Percentiles rank a stretch among this genome's conserved stretches.
phyloP scores from a whole-genome alignment of 495 filamentous ascomycete species.

The Xylaria bambusicola region DNA sequence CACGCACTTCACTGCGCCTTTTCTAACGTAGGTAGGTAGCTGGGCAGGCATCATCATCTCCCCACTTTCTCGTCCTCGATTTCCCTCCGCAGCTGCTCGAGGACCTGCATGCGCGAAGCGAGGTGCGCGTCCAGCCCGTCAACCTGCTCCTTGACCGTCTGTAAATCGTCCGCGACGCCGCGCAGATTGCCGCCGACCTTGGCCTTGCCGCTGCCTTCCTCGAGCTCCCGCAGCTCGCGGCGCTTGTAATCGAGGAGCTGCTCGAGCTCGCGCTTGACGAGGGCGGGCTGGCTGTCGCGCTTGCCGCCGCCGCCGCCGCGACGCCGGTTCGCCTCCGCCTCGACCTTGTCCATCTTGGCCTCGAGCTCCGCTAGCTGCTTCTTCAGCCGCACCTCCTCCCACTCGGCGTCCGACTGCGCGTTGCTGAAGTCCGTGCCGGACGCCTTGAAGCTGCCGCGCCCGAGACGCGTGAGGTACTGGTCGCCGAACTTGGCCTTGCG shows the following conservation, averaged over 20 bases:
- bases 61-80: conserved; percentile 66
- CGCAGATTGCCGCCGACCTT: conserved; percentile 62
- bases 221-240: conserved; percentile 62
- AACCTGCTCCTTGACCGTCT: conserved; percentile 75
- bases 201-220: conserved; percentile 74
- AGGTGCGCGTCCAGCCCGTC: conserved; percentile 68
- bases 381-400: conserved; percentile 95
- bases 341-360: conserved; percentile 74
- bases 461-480: conserved; percentile 88
- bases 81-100: conserved; percentile 59
- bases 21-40: too few relatives aligned
- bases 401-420: conserved; percentile 77
- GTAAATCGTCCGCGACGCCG: conserved; percentile 66
- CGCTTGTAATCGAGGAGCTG: conserved; percentile 83
- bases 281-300: conserved; percentile 70
- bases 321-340: conserved; percentile 59
- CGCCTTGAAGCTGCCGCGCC: conserved; percentile 73
- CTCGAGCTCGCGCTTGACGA: conserved; percentile 92
- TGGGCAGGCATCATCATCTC: conserved; percentile 36
- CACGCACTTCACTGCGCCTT: not conserved
- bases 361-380: conserved; percentile 89
- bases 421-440: conserved; percentile 79
- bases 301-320: conserved; percentile 58
- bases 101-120: conserved; percentile 55
- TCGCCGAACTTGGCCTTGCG: conserved; percentile 96